Base-by-base conservation (phyloP, 176 grass and related monocot genomes). In the Raddia distichophylla region DNA sequence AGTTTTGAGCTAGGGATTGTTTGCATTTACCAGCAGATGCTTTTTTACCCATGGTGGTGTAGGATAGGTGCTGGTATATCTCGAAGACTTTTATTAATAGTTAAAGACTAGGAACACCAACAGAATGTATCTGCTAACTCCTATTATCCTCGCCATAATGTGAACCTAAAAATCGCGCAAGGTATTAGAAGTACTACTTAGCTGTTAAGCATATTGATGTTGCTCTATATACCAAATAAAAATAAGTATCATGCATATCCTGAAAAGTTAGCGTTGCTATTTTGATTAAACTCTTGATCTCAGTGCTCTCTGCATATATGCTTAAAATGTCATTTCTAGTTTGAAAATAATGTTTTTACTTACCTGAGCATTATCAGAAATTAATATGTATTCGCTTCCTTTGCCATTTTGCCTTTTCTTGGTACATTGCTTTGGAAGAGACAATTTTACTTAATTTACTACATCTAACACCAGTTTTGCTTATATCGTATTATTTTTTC, bases 321-420 rank as follows among this genome's bases (percentile, higher is more conserved):
- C 54, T 80, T 49, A 32, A 58, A 52, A 19, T 49, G 17, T 44
- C 16, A 58, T 27, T 27, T 79, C 47, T 79, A 73, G 52, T 40
- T 83, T 2, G 40, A n/a, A 88, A 66, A 48, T 78, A 40, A 40
- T 66, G 20, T 70, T 76, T 61, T 67, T 44, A 77, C 37, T 57
- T 64, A 60, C 49, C 49, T 18, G 10, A 56, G 37, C 46, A 77
- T 71, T 11, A 63, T 8, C 20, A 14, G 49, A 51, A 8, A 18
- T 59, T 60, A 79, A 43, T 60, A 14, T 68, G 67, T 70, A 6
- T 69, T 71, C 27, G 73, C 68, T 53, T 69, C 43, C n/a, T 74
- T 19, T 63, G 19, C 4, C 37, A 11, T 71, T 87, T 52, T 52
- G 20, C 58, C 34, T 55, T 74, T 51, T 54, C 74, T 71, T 0